Conservation (phyloP, 148 eudicot genomes). For the Vaccinium vitisidaea region DNA sequence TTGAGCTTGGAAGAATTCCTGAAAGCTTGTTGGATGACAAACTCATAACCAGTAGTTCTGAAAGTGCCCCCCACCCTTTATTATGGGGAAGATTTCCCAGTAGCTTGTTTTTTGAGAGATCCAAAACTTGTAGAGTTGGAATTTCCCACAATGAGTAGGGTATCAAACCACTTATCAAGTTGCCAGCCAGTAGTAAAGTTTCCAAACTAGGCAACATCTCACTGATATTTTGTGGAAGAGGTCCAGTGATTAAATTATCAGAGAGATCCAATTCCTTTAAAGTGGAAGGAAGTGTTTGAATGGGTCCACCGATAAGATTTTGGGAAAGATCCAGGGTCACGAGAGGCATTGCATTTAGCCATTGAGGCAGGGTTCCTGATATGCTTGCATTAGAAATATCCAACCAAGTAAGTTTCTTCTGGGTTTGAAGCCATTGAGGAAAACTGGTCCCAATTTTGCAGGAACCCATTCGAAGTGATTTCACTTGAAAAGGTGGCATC, state of each 20-base stretch:
- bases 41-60: too few species aligned
- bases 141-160: not conserved
- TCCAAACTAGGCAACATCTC: constrained; percentile 19
- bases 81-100: constrained; percentile 26
- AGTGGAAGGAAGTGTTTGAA: not conserved
- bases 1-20: constrained; percentile 31
- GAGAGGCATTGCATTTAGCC: constrained; percentile 15
- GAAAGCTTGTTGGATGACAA: constrained; percentile 30
- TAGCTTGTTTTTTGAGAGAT: not conserved
- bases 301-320: constrained; percentile 12
- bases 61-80: not conserved
- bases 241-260: not conserved
- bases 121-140: not conserved
- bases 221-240: not conserved
- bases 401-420: not conserved
- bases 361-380: not conserved
- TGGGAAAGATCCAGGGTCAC: constrained; percentile 19
- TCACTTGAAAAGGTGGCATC: not conserved
- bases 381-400: constrained; percentile 19
- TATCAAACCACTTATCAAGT: constrained; percentile 7
- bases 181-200: constrained; percentile 5
- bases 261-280: not conserved
- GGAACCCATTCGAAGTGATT: not conserved
- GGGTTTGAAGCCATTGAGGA: constrained; percentile 21
- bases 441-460: constrained; percentile 8